Evolutionary conservation across 495 filamentous ascomycete species (phyloP).

Genomic region (Penicillium odoratum): DNA sequence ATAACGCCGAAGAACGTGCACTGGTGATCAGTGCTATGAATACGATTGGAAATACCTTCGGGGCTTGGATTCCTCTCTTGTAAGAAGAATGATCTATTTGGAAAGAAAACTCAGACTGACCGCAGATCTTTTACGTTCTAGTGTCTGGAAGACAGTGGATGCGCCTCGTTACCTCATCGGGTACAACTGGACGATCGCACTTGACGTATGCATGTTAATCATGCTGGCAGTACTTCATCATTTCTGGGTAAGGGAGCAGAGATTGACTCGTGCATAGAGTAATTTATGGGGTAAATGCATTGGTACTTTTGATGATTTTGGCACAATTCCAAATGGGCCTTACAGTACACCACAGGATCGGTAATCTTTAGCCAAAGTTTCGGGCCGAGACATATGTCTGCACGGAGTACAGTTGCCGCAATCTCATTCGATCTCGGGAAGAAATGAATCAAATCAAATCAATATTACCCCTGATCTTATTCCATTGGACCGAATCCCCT

Average conservation of each 20-base stretch:
- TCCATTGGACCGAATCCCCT: too few relatives aligned
- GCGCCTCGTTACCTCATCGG: conserved; percentile 29
- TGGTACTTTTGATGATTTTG: neutral
- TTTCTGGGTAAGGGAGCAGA: conserved; percentile 26
- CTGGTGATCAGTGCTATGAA: conserved; percentile 56
- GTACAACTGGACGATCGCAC: conserved; percentile 30
- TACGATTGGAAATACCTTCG: conserved; percentile 49
- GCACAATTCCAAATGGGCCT: neutral
- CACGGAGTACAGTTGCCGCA: neutral
- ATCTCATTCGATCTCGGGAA: neutral
- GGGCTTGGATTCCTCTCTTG: conserved; percentile 31
- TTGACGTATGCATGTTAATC: conserved; percentile 31
- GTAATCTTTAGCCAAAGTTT: neutral
- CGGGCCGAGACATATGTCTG: neutral
- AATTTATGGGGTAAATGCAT: neutral
- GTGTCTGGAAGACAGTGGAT: conserved; percentile 31
- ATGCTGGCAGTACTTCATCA: conserved; percentile 25
- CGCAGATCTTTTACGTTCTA: conserved; percentile 1
- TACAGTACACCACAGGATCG: neutral
- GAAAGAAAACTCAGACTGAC: conserved; percentile 4
- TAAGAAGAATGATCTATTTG: conserved; percentile 10
- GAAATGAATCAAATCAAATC: neutral
- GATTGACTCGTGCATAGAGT: conserved; percentile 4
- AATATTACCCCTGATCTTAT: neutral
- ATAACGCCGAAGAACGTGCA: conserved; percentile 57